These are phyloP conservation scores for Coprinellus micaceus DNA, from an alignment of 768 basidiomycete genomes.

Conservation along the genomic window DNA sequence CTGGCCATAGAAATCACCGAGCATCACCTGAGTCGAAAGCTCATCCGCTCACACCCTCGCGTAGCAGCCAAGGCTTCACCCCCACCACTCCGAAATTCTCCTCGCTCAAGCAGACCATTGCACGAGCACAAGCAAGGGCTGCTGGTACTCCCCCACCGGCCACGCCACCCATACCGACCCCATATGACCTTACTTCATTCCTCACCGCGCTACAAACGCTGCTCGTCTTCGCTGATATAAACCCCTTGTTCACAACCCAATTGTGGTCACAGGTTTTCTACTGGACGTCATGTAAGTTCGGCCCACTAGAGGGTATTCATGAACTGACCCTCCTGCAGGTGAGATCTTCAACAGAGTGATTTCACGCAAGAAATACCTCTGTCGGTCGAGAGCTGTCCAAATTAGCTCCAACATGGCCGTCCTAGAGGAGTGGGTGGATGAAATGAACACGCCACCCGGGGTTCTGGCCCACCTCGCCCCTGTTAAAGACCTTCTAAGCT, in stretches of 20 bases:
- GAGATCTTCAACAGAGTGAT: conserved; percentile 83
- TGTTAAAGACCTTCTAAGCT: conserved; percentile 76
- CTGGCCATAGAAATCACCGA: conserved; percentile 32
- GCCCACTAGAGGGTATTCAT: neutral
- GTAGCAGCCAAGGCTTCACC: conserved; percentile 37
- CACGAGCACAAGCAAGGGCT: conserved; percentile 45
- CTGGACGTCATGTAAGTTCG: conserved; percentile 84
- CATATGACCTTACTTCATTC: conserved; percentile 66
- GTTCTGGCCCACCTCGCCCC: conserved; percentile 80
- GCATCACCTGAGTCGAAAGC: conserved; percentile 48
- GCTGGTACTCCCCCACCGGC: conserved; percentile 50
- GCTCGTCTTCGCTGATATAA: conserved; percentile 82
- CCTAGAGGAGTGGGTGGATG: conserved; percentile 89
- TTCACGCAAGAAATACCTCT: conserved; percentile 92
- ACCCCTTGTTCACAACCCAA: conserved; percentile 84
- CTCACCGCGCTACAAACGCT: conserved; percentile 83
- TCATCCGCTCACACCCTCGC: conserved; percentile 53
- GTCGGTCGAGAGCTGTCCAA: conserved; percentile 88
- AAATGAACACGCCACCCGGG: conserved; percentile 74
- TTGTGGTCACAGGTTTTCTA: conserved; percentile 98
- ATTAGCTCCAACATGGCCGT: conserved; percentile 82
- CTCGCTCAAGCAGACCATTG: conserved; percentile 64
- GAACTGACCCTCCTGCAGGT: conserved; percentile 38
- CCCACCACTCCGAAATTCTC: conserved; percentile 53
- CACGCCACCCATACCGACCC: conserved; percentile 37